These are phyloP conservation scores for Protea cynaroides DNA, from an alignment of 164 flowering plant species.

Conservation along the genomic window DNA sequence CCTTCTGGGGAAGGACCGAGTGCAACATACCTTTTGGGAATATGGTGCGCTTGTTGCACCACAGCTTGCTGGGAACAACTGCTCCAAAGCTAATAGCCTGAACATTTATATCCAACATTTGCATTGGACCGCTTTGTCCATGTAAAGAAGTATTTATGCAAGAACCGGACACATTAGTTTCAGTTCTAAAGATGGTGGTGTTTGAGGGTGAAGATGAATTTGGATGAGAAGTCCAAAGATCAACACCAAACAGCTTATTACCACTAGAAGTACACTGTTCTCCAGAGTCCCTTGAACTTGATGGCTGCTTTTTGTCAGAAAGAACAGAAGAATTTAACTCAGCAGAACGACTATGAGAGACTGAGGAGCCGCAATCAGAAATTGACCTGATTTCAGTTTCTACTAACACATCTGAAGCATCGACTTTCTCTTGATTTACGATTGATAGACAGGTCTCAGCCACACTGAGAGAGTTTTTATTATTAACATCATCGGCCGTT, in stretches of 20 bases:
- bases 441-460: slow-evolving; percentile 4
- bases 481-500: slow-evolving; percentile 10
- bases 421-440: slow-evolving; percentile 14
- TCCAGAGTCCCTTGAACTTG: slow-evolving; percentile 14
- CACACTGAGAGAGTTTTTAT: slow-evolving; percentile 5
- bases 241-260: slow-evolving; percentile 37
- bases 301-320: not conserved
- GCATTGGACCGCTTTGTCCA: slow-evolving; percentile 4
- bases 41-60: slow-evolving; percentile 57
- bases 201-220: slow-evolving; percentile 11
- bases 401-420: slow-evolving; percentile 6
- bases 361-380: slow-evolving; percentile 6
- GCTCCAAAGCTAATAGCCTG: slow-evolving; percentile 52
- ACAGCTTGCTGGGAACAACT: slow-evolving; percentile 39
- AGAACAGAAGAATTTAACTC: slow-evolving; percentile 12
- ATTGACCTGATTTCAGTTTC: slow-evolving; percentile 6
- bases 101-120: slow-evolving; percentile 22
- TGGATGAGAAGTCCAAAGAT: slow-evolving; percentile 18
- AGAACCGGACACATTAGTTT: slow-evolving; percentile 4
- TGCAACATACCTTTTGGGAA: slow-evolving; percentile 60
- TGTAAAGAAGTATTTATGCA: slow-evolving; percentile 4
- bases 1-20: not conserved
- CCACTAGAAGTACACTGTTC: slow-evolving; percentile 8
- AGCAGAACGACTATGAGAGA: slow-evolving; percentile 3
- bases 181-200: slow-evolving; percentile 13